Evolutionary conservation across 495 filamentous ascomycete species (phyloP).

Genomic region (Xylaria curta): DNA sequence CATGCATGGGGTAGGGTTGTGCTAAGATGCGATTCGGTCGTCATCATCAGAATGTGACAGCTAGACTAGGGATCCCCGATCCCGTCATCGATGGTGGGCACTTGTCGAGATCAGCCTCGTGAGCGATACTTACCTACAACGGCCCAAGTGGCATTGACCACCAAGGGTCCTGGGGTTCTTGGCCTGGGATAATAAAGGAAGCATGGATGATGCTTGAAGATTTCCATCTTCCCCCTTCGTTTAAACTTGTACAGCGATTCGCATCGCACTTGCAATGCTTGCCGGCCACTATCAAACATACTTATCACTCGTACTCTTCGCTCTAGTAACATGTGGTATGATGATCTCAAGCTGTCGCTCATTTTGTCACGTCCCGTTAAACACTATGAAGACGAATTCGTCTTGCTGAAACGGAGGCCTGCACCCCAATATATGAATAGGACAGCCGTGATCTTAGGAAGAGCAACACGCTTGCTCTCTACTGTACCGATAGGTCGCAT

Average conservation of each 20-base stretch:
- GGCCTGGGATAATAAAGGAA: not conserved
- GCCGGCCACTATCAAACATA: not conserved
- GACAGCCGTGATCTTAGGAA: not conserved
- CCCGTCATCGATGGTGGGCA: conserved; percentile 1
- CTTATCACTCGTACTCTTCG: not conserved
- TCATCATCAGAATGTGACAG: conserved; percentile 19
- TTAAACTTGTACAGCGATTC: conserved; percentile 18
- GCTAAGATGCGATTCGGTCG: conserved; percentile 21
- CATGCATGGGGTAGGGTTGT: not conserved
- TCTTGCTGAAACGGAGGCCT: conserved; percentile 5
- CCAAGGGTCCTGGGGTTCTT: conserved; percentile 9
- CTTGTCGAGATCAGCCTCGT: conserved; percentile 15
- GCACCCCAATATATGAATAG: not conserved
- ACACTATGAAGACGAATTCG: not conserved
- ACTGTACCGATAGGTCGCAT: not conserved
- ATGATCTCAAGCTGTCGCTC: not conserved
- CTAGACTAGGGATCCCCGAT: conserved; percentile 4
- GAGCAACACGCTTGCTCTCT: not conserved
- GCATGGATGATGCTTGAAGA: conserved; percentile 16
- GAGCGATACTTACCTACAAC: not conserved
- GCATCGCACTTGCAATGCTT: not conserved
- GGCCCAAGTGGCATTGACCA: conserved; percentile 14
- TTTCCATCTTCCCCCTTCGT: conserved; percentile 9
- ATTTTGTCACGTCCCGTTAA: not conserved
- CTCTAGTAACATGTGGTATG: not conserved